Evolutionary conservation across 73 alveolate genomes (phyloP), one percentile per base, ranked within the genome.

Genomic region (Diophrys sp.): DNA sequence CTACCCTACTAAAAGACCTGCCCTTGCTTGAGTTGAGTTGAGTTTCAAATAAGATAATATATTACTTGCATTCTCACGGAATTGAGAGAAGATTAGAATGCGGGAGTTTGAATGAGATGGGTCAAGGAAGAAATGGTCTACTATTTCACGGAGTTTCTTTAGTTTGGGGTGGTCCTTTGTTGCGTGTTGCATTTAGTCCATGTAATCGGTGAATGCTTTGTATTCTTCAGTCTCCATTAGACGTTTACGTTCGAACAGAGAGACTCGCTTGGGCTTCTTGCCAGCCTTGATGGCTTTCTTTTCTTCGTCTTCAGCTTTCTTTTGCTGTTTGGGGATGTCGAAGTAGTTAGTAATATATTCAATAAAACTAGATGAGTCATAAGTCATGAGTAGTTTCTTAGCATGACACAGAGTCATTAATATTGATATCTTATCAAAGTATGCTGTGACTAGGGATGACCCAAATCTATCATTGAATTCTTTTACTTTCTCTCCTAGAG

Each of bases 41-140:
- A 57, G 32, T 33, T 67, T 77, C 56, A 91, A 25, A 79, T 76
- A 82, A 56, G 73, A 33, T 84, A 87, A 23, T 31, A 83, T 83
- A 66, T 83, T 89, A 28, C 75, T 72, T n/a, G 97, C 96, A 54
- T 87, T 76, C n/a, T 92, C 94, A 74, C 94, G 80, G 56, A 80
- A 89, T 67, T 84, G 71, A 0, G 95, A 72, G 77, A 92, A 92
- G 1, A 92, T 75, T 31, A 92, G 89, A 0, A 77, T 89, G 18
- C 93, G 87, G 44, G 31, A 30, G 28, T 79, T 33, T 0, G 2
- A 1, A 69, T 85, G 88, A 8, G 31, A 34, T 31, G 76, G 81
- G 67, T 85, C 89, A 25, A 0, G 2, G 78, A 85, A 77, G 77
- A 80, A 75, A 8, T 8, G 25, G 0, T n/a, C 69, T 23, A 85